Evolutionary conservation across 1,139 yeast genomes (phyloP), one percentile per base, ranked within the genome.

Genomic region (Candida gigantensis): DNA sequence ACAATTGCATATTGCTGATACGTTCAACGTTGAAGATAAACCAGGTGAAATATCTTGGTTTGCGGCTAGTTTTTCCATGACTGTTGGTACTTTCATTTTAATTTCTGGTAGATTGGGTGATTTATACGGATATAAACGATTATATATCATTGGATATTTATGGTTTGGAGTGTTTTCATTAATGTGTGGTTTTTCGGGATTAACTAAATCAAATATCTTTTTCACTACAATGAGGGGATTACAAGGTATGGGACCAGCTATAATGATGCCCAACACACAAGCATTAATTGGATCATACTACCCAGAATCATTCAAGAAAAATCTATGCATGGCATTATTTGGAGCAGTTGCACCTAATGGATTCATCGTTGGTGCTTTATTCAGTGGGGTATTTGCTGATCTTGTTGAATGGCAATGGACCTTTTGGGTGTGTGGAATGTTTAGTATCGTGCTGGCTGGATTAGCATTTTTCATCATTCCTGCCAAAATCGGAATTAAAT

Each of bases 31-130:
- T 24, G 55, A 37, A 32, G 55, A 47, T 36, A 49, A 50, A 3
- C 53, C 64, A 1, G 81, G 81, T 5, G 69, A 68, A 50, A 60
- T 67, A 10, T 65, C 79, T 4, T 81, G 87, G 86, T 76, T 75
- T 52, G 61, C 79, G 4, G 82, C 84, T 0, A 65, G 81, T 1
- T 79, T 65, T 47, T 71, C 82, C 1, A 58, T 80, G 32, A 74
- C 84, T 0, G 78, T 74, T 10, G 86, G 86, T 8, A 76, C 86
- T 0, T 77, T 81, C 42, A 80, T 81, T 39, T 56, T 81, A 23
- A 60, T 75, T 3, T 72, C 81, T 1, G 88, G 88, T 8, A 68
- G 81, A 32, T 50, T 80, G 15, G 87, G 87, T n/a, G 87, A 81
- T 51, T 55, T 78, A 45, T 69, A 65, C 47, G 88, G 87, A 3